phyloP scores from a whole-genome alignment of 441 rosid genomes.

The Adansonia rubrostipa region DNA sequence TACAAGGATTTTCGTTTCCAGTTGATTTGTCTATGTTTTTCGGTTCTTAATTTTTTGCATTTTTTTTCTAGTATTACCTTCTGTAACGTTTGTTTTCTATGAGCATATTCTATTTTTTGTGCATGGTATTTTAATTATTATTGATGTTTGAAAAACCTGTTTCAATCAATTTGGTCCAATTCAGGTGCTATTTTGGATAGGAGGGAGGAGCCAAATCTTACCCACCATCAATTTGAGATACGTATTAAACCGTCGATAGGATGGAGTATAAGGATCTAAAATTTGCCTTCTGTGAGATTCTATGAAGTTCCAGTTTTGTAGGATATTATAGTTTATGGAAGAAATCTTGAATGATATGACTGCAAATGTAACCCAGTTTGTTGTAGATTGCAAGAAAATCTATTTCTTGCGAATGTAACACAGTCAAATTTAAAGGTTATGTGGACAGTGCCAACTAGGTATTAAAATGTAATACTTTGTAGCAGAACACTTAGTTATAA shows the following conservation, averaged over 20 bases:
- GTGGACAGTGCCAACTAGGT: neutral
- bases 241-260: neutral
- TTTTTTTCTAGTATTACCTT: neutral
- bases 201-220: neutral
- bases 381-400: neutral
- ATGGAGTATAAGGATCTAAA: neutral
- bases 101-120: neutral
- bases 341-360: neutral
- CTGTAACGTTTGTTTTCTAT: neutral
- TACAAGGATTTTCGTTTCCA: neutral
- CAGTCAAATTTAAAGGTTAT: conserved; percentile 2
- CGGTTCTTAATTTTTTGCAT: neutral
- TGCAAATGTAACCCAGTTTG: neutral
- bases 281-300: neutral
- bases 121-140: too few relatives aligned
- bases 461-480: conserved; percentile 5
- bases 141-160: neutral
- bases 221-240: neutral
- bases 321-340: neutral
- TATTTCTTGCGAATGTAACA: neutral
- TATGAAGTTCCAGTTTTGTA: conserved; percentile 8
- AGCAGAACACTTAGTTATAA: neutral
- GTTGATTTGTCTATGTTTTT: conserved; percentile 6
- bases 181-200: neutral
- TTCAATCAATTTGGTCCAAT: neutral